Conservation (phyloP, 352 stramenopile species). For the Phytophthora pinifolia region DNA sequence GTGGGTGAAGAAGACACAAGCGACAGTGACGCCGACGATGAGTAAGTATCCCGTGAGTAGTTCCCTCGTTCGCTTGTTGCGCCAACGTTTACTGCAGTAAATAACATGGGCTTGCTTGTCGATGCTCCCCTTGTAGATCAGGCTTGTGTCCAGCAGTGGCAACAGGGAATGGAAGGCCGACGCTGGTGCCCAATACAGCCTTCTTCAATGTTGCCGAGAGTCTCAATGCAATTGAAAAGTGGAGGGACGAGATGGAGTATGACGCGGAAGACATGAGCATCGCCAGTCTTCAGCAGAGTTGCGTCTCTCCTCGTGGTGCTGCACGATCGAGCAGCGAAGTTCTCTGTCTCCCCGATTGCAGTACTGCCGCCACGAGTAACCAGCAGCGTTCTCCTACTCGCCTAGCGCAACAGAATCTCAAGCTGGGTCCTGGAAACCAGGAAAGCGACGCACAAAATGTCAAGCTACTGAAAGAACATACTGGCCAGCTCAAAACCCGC, state of each 20-base stretch:
- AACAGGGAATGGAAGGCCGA: conserved; percentile 11
- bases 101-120: conserved; percentile 5
- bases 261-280: conserved; percentile 32
- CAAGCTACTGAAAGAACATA: conserved; percentile 52
- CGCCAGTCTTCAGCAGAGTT: conserved; percentile 30
- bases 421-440: conserved; percentile 40
- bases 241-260: conserved; percentile 68
- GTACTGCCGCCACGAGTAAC: conserved; percentile 4
- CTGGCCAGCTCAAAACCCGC: conserved; percentile 66
- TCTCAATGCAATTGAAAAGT: conserved; percentile 71
- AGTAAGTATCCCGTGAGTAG: conserved; percentile 47
- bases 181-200: conserved; percentile 24
- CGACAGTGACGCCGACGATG: conserved; percentile 57
- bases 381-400: conserved; percentile 22
- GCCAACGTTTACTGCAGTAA: not conserved
- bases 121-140: conserved; percentile 14
- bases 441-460: conserved; percentile 50
- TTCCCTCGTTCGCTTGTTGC: conserved; percentile 9
- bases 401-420: not conserved
- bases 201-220: conserved; percentile 81
- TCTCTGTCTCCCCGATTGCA: not conserved
- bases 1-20: conserved; percentile 21
- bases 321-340: not conserved
- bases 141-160: conserved; percentile 9
- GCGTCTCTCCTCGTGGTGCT: conserved; percentile 21